phyloP scores from a whole-genome alignment of 495 filamentous ascomycete genomes.

The Penicillium cataractarum region DNA sequence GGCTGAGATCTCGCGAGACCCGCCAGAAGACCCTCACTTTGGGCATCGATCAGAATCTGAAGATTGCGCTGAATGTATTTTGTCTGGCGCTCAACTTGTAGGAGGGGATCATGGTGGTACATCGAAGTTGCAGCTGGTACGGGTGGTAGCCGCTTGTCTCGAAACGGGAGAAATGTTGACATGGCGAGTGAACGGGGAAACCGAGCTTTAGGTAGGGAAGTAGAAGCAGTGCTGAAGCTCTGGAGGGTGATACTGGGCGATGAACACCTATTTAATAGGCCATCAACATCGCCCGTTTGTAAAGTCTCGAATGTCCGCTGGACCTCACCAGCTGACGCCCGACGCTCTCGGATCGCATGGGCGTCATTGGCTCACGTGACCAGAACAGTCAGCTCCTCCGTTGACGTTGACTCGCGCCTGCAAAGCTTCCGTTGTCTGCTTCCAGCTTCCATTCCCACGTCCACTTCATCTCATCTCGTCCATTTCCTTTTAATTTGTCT shows the following conservation, averaged over 20 bases:
- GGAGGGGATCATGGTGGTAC: slow-evolving; percentile 44
- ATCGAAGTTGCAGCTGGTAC: slow-evolving; percentile 34
- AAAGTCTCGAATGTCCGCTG: slow-evolving; percentile 21
- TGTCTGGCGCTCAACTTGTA: slow-evolving; percentile 49
- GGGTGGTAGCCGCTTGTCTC: slow-evolving; percentile 29
- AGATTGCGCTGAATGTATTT: slow-evolving; percentile 71
- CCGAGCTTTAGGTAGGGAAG: not conserved
- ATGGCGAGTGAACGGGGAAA: slow-evolving; percentile 24
- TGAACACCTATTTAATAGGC: slow-evolving; percentile 12
- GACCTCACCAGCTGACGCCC: slow-evolving; percentile 30
- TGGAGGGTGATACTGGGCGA: not conserved
- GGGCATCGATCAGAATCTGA: slow-evolving; percentile 81
- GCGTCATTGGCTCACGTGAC: slow-evolving; percentile 29
- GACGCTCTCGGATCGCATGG: slow-evolving; percentile 18
- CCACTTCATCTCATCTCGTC: slow-evolving; percentile 31
- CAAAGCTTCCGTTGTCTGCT: slow-evolving; percentile 44
- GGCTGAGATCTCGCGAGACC: slow-evolving; percentile 45
- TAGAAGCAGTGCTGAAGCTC: not conserved
- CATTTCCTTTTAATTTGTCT: slow-evolving; percentile 24
- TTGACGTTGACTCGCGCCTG: slow-evolving; percentile 49
- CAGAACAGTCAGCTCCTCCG: slow-evolving; percentile 34
- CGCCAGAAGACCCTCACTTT: slow-evolving; percentile 71
- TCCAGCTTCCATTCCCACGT: slow-evolving; percentile 32
- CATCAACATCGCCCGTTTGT: not conserved
- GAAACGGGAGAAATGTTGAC: slow-evolving; percentile 38